Evolutionary conservation across 352 stramenopile species (phyloP).

Genomic region (Phytophthora pisi): DNA sequence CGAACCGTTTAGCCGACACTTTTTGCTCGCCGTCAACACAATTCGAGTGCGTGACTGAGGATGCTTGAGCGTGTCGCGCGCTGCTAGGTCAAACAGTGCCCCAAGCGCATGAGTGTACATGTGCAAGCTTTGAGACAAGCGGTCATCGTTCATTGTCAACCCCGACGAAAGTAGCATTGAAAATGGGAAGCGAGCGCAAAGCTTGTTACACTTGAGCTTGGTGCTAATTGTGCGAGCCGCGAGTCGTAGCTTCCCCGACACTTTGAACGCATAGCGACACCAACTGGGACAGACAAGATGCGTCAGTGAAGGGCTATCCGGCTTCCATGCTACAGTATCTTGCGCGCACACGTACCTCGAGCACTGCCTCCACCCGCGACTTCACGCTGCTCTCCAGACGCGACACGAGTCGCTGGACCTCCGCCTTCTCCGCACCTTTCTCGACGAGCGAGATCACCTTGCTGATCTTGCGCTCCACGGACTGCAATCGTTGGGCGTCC

Average conservation of each 20-base stretch:
- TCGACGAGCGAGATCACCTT: slow-evolving; percentile 47
- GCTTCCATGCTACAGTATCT: not conserved
- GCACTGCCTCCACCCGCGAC: slow-evolving; percentile 52
- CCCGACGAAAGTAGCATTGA: not conserved
- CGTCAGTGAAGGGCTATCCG: not conserved
- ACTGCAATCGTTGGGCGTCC: slow-evolving; percentile 35
- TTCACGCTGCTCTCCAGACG: slow-evolving; percentile 55
- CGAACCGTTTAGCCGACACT: not conserved
- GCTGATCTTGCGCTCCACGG: slow-evolving; percentile 45
- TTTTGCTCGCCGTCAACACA: not conserved
- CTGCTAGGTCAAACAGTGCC: not conserved
- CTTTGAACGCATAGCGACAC: slow-evolving; percentile 44
- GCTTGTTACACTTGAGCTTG: slow-evolving; percentile 3
- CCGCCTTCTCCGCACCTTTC: slow-evolving; percentile 34
- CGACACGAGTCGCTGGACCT: slow-evolving; percentile 48
- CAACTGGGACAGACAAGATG: slow-evolving; percentile 26
- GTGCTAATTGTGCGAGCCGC: not conserved
- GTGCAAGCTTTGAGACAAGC: slow-evolving; percentile 5
- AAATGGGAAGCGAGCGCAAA: not conserved
- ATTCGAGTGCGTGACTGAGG: not conserved
- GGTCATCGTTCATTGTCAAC: slow-evolving; percentile 13
- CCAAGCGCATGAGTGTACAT: too few relatives aligned
- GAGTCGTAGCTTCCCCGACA: slow-evolving; percentile 11
- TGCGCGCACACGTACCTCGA: slow-evolving; percentile 45
- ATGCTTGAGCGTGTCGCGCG: slow-evolving; percentile 6